phyloP scores from a whole-genome alignment of 495 filamentous ascomycete genomes.

The Daldinia vernicosa region DNA sequence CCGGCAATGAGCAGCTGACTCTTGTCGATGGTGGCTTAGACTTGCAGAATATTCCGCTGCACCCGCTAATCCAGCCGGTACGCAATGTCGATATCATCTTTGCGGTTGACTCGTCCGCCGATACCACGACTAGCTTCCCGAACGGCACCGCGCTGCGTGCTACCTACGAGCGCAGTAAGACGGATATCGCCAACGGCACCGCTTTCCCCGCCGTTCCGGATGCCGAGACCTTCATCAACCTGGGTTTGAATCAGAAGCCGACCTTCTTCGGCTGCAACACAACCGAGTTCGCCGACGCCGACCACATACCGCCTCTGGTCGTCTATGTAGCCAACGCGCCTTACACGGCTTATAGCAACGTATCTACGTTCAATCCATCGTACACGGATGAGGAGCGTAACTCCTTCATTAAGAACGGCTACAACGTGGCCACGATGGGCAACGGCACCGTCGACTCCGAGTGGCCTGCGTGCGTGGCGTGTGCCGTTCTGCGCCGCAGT shows the following conservation, averaged over 20 bases:
- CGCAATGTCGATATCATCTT: constrained; percentile 91
- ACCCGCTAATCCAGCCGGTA: constrained; percentile 82
- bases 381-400: constrained; percentile 74
- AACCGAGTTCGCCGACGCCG: constrained; percentile 66
- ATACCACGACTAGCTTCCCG: constrained; percentile 80
- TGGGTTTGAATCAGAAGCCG: constrained; percentile 82
- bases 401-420: constrained; percentile 83
- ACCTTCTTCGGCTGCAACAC: constrained; percentile 93
- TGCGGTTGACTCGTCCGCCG: constrained; percentile 86
- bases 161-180: constrained; percentile 78
- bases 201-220: constrained; percentile 85
- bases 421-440: constrained; percentile 79
- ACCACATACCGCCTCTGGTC: constrained; percentile 69
- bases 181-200: constrained; percentile 78
- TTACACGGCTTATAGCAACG: constrained; percentile 76
- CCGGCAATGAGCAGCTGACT: constrained; percentile 65
- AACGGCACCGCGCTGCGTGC: constrained; percentile 86
- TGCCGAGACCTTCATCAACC: constrained; percentile 85
- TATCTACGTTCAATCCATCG: constrained; percentile 71
- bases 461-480: constrained; percentile 86
- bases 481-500: constrained; percentile 82
- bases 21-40: constrained; percentile 86
- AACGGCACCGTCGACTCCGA: constrained; percentile 75
- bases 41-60: constrained; percentile 84
- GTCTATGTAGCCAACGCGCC: constrained; percentile 93